Conservation (phyloP, 768 basidiomycete genomes). For the Leccinum pellstonianum region DNA sequence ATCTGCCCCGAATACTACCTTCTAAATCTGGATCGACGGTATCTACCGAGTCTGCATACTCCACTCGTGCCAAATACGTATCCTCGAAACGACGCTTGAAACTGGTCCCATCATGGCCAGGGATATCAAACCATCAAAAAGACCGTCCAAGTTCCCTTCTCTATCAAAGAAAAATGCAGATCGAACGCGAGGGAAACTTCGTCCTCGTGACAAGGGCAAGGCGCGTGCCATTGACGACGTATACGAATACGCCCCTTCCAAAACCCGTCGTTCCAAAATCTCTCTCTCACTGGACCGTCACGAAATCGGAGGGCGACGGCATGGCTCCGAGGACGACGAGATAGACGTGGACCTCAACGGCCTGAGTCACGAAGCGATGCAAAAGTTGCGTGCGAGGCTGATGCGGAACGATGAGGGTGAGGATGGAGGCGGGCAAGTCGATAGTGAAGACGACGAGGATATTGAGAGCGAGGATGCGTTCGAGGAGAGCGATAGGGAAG, state of each 20-base stretch:
- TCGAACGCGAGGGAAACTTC: slow-evolving; percentile 45
- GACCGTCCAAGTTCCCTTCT: slow-evolving; percentile 1
- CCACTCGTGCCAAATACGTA: not conserved
- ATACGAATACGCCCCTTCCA: slow-evolving; percentile 59
- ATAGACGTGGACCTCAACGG: slow-evolving; percentile 32
- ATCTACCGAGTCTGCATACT: not conserved
- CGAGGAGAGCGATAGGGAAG: slow-evolving; percentile 79
- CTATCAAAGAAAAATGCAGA: slow-evolving; percentile 42
- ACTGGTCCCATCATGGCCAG: slow-evolving; percentile 16
- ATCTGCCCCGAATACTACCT: no score
- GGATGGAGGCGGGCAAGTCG: slow-evolving; percentile 42
- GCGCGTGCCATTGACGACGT: slow-evolving; percentile 46
- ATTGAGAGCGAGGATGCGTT: slow-evolving; percentile 84
- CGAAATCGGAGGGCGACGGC: slow-evolving; percentile 37
- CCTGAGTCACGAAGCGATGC: slow-evolving; percentile 28
- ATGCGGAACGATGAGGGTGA: slow-evolving; percentile 53
- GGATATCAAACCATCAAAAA: slow-evolving; percentile 15
- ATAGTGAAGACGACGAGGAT: slow-evolving; percentile 78
- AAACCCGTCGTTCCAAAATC: slow-evolving; percentile 50
- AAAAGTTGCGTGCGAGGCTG: slow-evolving; percentile 44
- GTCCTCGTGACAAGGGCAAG: slow-evolving; percentile 17
- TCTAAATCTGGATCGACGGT: no score
- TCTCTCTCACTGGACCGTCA: slow-evolving; percentile 55
- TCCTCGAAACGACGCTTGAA: not conserved
- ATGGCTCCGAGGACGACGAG: slow-evolving; percentile 39